Conservation (phyloP, 2,329 filamentous ascomycete species). For the Tolypocladium tropicale region DNA sequence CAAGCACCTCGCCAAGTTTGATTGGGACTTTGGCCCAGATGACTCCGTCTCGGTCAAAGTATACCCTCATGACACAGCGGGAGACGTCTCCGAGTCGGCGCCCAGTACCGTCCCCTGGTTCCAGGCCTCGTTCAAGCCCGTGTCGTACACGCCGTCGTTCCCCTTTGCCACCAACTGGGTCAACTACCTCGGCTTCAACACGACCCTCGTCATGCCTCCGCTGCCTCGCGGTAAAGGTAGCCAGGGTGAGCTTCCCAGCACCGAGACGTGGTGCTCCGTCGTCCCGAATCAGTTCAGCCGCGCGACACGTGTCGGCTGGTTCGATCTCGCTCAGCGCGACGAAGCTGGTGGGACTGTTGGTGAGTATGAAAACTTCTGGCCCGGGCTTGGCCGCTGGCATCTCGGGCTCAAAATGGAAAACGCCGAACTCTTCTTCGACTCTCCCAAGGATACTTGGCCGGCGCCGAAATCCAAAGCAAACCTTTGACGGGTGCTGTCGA, state of each 20-base stretch:
- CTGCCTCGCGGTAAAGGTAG: constrained; percentile 28
- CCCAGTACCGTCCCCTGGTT: constrained; percentile 31
- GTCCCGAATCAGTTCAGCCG: constrained; percentile 18
- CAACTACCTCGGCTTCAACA: constrained; percentile 29
- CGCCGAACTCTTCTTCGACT: constrained; percentile 18
- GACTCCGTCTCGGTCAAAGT: constrained; percentile 30
- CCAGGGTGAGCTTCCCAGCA: constrained; percentile 33
- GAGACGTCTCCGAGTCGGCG: constrained; percentile 18
- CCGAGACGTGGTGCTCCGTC: constrained; percentile 33
- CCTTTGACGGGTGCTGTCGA: neutral
- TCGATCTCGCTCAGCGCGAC: constrained; percentile 31
- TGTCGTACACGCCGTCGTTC: constrained; percentile 31
- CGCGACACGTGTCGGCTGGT: constrained; percentile 32
- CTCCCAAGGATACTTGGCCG: constrained; percentile 15
- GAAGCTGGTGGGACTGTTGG: constrained; percentile 9
- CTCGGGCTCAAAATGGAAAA: constrained; percentile 29
- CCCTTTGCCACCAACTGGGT: constrained; percentile 29
- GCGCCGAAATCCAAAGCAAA: neutral
- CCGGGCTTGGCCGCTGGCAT: constrained; percentile 33
- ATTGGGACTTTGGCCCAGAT: constrained; percentile 27
- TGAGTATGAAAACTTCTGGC: constrained; percentile 34
- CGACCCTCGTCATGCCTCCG: constrained; percentile 36
- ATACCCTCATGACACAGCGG: constrained; percentile 29
- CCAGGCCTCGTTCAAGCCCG: constrained; percentile 31
- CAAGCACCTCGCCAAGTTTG: constrained; percentile 43